phyloP scores from a whole-genome alignment of 202 grass and related monocot genomes.

The Dendrocalamus latiflorus region DNA sequence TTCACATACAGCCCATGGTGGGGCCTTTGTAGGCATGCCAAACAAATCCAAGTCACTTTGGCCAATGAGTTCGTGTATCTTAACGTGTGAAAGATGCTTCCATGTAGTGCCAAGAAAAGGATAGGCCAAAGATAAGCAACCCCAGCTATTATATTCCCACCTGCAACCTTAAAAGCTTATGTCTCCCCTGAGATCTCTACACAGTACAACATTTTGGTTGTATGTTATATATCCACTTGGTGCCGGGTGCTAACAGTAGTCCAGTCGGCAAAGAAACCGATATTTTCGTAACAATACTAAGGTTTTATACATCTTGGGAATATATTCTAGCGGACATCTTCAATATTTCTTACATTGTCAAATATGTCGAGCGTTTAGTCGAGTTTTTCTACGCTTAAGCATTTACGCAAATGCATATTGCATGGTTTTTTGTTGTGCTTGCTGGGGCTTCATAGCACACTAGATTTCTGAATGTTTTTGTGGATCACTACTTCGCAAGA shows the following conservation, averaged over 20 bases:
- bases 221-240: background rate
- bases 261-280: background rate
- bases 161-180: slow-evolving; percentile 4
- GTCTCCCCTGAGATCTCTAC: slow-evolving; percentile 11
- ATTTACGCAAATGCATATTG: background rate
- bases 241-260: background rate
- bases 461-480: background rate
- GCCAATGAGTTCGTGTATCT: slow-evolving; percentile 47
- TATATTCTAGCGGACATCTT: background rate
- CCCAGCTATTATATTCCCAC: too few species aligned
- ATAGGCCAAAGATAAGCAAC: slow-evolving; percentile 42
- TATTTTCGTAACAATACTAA: background rate
- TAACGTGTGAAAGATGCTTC: slow-evolving; percentile 53
- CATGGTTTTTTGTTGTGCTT: background rate
- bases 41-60: slow-evolving; percentile 41
- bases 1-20: slow-evolving; percentile 39
- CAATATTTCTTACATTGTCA: background rate
- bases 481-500: slow-evolving; percentile 28
- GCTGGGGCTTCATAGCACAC: background rate
- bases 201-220: background rate
- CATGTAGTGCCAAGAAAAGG: slow-evolving; percentile 50
- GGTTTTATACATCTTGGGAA: background rate
- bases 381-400: too few species aligned
- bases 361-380: background rate
- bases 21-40: slow-evolving; percentile 40